A percentile compares a stretch with the other conserved stretches of the same genome.
These are phyloP conservation scores for Paraleonurus japonicus DNA, from an alignment of 257 asterid genomes.

Conservation along the genomic window DNA sequence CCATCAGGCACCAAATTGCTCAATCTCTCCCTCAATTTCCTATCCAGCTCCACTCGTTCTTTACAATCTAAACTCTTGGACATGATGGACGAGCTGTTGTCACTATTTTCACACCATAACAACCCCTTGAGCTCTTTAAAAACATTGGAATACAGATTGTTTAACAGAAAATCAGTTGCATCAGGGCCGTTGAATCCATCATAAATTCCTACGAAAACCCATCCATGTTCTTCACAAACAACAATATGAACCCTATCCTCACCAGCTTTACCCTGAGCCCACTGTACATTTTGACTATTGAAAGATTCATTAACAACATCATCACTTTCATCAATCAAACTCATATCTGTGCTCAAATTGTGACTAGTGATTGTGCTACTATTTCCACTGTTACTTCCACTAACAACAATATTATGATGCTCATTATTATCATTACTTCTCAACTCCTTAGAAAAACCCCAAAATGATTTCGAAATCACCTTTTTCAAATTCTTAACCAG, in stretches of 20 bases:
- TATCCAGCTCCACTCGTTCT: conserved; percentile 41
- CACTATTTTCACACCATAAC: conserved; percentile 61
- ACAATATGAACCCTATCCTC: conserved; percentile 90
- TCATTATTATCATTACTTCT: conserved; percentile 27
- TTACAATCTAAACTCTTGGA: conserved; percentile 44
- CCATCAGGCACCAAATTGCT: conserved; percentile 41
- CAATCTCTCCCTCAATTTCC: conserved; percentile 49
- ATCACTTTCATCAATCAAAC: conserved; percentile 68
- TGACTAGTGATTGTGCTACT: conserved; percentile 53
- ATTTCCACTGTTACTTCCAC: conserved; percentile 40
- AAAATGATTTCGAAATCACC: conserved; percentile 49
- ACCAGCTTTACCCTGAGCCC: conserved; percentile 99
- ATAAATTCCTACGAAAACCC: conserved; percentile 92
- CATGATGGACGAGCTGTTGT: conserved; percentile 7
- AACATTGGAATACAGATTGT: conserved; percentile 68
- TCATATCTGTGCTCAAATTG: conserved; percentile 60
- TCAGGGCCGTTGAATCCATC: conserved; percentile 96
- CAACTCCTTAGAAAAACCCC: conserved; percentile 51
- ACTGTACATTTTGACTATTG: conserved; percentile 77
- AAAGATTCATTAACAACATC: conserved; percentile 62
- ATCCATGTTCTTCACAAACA: conserved; percentile 79
- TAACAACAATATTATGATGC: conserved; percentile 29
- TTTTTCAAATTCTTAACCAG: conserved; percentile 48
- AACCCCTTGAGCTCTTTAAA: conserved; percentile 78
- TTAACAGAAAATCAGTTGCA: conserved; percentile 81